Conservation (phyloP, 495 filamentous ascomycete genomes). For the Xylaria bambusicola region DNA sequence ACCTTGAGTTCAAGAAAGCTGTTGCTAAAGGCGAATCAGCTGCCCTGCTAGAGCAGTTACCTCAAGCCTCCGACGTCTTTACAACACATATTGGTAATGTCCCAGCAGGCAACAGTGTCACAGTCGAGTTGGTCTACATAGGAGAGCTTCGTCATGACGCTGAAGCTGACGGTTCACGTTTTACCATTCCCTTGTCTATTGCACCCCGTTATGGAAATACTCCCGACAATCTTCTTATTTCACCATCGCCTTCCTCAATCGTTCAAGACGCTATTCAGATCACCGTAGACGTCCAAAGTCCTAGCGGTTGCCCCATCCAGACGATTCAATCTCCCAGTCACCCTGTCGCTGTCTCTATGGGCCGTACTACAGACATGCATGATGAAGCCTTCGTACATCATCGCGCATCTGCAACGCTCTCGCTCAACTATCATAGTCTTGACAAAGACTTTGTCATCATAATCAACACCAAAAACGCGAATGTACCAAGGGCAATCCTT, state of each 20-base stretch:
- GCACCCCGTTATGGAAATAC: conserved; percentile 62
- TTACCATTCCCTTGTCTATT: conserved; percentile 64
- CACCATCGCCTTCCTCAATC: conserved; percentile 9
- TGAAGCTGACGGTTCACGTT: conserved; percentile 61
- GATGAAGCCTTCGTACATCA: conserved; percentile 43
- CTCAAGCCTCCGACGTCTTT: conserved; percentile 62
- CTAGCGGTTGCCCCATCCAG: conserved; percentile 55
- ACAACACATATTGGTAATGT: conserved; percentile 66
- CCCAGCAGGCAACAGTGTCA: conserved; percentile 51
- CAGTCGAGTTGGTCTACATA: conserved; percentile 63
- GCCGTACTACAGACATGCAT: conserved; percentile 51
- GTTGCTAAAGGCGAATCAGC: conserved; percentile 59
- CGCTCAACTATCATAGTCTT: conserved; percentile 48
- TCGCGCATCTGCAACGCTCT: conserved; percentile 63
- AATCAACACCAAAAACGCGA: conserved; percentile 55
- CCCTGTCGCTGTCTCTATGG: conserved; percentile 63
- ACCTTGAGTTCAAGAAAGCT: conserved; percentile 54
- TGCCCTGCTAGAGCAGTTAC: conserved; percentile 61
- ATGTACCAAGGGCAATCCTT: conserved; percentile 60
- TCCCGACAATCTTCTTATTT: conserved; percentile 32
- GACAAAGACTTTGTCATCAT: conserved; percentile 57
- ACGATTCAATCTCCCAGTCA: conserved; percentile 67
- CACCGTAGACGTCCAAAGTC: conserved; percentile 61
- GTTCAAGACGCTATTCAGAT: conserved; percentile 53
- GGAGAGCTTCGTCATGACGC: conserved; percentile 69